Conservation (phyloP, 2,329 filamentous ascomycete genomes). For the Akanthomyces dipterigenus region DNA sequence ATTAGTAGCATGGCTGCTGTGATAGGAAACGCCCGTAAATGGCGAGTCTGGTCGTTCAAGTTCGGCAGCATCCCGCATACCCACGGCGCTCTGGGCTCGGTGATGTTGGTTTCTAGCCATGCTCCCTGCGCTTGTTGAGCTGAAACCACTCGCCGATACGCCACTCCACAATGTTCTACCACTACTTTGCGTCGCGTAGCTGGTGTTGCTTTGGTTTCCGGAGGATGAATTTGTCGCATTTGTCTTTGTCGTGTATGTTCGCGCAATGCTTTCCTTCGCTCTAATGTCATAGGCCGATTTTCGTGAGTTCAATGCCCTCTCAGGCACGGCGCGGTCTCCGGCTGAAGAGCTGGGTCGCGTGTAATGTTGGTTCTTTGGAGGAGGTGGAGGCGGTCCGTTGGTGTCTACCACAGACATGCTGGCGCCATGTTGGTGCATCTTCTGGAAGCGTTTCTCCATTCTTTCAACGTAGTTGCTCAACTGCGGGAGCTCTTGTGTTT, state of each 20-base stretch:
- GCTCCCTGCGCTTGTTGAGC: conserved; percentile 91
- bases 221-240: conserved; percentile 73
- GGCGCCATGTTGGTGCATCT: conserved; percentile 57
- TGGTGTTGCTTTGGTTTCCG: conserved; percentile 64
- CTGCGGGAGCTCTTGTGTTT: conserved; percentile 57
- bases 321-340: conserved; percentile 33
- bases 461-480: conserved; percentile 82
- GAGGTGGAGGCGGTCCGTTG: conserved; percentile 54
- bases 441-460: conserved; percentile 78
- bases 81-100: conserved; percentile 59
- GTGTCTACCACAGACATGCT: conserved; percentile 37
- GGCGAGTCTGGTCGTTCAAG: conserved; percentile 53
- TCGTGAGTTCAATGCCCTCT: conserved; percentile 50
- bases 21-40: conserved; percentile 78
- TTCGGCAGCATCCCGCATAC: conserved; percentile 49
- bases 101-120: conserved; percentile 66
- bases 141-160: conserved; percentile 81
- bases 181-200: conserved; percentile 69
- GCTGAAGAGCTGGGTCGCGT: conserved; percentile 55
- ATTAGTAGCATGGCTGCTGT: conserved; percentile 73
- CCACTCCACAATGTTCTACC: conserved; percentile 91
- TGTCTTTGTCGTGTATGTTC: conserved; percentile 85
- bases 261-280: conserved; percentile 54
- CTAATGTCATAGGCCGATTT: conserved; percentile 77
- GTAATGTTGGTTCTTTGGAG: conserved; percentile 47